Percentiles rank a stretch among this genome's conserved stretches.
Conservation (phyloP, 768 basidiomycete species). For the Agaricus blazei region DNA sequence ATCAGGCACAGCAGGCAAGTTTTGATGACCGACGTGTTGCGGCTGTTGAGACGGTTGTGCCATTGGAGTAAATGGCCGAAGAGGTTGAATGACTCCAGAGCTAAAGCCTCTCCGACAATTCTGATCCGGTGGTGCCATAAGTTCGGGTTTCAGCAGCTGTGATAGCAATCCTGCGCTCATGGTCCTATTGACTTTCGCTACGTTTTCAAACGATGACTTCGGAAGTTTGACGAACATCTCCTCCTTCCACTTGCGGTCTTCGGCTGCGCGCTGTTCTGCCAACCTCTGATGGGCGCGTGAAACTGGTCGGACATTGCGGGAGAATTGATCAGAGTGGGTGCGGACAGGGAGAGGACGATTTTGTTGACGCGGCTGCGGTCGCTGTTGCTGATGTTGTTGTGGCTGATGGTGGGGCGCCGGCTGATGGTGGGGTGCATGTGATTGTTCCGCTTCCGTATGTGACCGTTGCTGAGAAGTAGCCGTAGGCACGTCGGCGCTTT, state of each 20-base stretch:
- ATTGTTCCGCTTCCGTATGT: conserved; percentile 3
- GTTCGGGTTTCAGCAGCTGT: conserved; percentile 70
- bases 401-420: conserved; percentile 7
- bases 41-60: no score
- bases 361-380: conserved; percentile 10
- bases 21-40: not conserved
- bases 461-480: not conserved
- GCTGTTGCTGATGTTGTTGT: conserved; percentile 15
- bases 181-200: conserved; percentile 29
- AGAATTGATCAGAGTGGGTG: conserved; percentile 22
- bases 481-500: not conserved
- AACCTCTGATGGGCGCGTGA: conserved; percentile 12
- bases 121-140: conserved; percentile 47
- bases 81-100: conserved; percentile 36
- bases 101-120: conserved; percentile 51
- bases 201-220: conserved; percentile 56
- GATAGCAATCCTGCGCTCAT: conserved; percentile 52
- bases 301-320: conserved; percentile 11
- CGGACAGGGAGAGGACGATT: conserved; percentile 17
- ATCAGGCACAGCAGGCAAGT: not conserved
- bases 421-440: conserved; percentile 5
- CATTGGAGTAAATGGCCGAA: conserved; percentile 12
- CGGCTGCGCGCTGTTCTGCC: conserved; percentile 37
- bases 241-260: conserved; percentile 58
- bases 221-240: conserved; percentile 76